These are phyloP conservation scores for Trypanosoma caninum DNA, from an alignment of 208 protist genomes.

Conservation along the genomic window DNA sequence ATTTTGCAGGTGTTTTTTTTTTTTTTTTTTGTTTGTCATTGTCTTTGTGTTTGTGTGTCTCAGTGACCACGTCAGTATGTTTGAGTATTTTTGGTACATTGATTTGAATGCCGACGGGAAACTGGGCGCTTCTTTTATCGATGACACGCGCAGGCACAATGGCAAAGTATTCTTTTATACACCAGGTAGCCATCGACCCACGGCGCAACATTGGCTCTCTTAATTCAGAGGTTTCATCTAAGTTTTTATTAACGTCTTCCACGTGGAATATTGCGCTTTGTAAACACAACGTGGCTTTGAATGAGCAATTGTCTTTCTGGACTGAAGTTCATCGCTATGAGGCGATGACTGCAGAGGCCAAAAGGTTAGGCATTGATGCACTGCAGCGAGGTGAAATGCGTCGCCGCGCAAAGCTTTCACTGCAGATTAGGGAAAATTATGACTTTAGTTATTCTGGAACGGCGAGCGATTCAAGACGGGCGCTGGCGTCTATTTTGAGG, in stretches of 20 bases:
- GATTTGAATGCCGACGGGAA: conserved; percentile 1
- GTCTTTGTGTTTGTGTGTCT: background rate
- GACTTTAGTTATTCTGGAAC: background rate
- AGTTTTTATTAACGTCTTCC: background rate
- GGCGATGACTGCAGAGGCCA: conserved; percentile 12
- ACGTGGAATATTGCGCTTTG: background rate
- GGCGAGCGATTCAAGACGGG: background rate
- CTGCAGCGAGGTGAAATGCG: conserved; percentile 22
- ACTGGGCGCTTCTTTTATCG: background rate
- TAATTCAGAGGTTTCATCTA: background rate
- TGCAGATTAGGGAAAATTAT: background rate
- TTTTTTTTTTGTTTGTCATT: background rate
- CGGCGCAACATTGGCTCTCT: background rate
- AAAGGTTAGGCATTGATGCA: conserved; percentile 13
- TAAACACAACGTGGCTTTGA: background rate
- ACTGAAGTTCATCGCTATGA: background rate
- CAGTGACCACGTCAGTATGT: background rate
- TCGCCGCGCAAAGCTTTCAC: background rate
- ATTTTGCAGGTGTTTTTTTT: background rate
- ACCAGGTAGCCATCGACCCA: background rate
- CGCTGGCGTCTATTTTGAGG: background rate
- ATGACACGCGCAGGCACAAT: background rate
- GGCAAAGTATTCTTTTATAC: background rate
- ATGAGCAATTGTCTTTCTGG: background rate
- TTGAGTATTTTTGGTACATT: background rate